phyloP scores from a whole-genome alignment of 352 stramenopile genomes.

The Phytophthora agathidicida region DNA sequence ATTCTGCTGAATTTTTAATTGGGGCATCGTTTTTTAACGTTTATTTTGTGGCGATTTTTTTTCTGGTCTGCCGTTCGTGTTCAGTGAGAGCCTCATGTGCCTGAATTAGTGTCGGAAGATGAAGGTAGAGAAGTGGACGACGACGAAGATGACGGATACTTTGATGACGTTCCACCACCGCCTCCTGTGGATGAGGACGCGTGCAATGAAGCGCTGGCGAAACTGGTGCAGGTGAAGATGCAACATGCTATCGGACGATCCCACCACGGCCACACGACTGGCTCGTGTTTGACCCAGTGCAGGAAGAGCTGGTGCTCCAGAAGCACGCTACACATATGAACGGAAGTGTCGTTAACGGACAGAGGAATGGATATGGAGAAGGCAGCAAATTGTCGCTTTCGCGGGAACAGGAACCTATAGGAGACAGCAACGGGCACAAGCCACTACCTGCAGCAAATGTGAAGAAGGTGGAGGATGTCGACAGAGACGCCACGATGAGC shows the following conservation, averaged over 20 bases:
- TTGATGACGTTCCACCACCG: constrained; percentile 22
- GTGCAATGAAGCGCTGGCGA: constrained; percentile 52
- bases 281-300: constrained; percentile 77
- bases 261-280: constrained; percentile 66
- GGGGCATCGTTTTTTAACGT: no score
- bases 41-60: no score
- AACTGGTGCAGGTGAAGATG: constrained; percentile 69
- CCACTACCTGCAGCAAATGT: not conserved
- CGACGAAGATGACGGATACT: constrained; percentile 25
- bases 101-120: constrained; percentile 68
- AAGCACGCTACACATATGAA: constrained; percentile 35
- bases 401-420: constrained; percentile 30
- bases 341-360: constrained; percentile 13
- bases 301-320: constrained; percentile 63
- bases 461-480: not conserved
- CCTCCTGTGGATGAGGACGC: constrained; percentile 36
- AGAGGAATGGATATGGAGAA: constrained; percentile 9
- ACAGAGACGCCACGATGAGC: constrained; percentile 5
- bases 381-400: constrained; percentile 21
- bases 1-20: constrained; percentile 2
- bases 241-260: constrained; percentile 58
- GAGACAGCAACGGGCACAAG: constrained; percentile 22
- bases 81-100: constrained; percentile 58
- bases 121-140: constrained; percentile 27
- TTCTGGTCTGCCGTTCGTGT: constrained; percentile 58